These are phyloP conservation scores for Maudiozyma turicensis DNA, from an alignment of 805 yeast genomes.

Conservation along the genomic window DNA sequence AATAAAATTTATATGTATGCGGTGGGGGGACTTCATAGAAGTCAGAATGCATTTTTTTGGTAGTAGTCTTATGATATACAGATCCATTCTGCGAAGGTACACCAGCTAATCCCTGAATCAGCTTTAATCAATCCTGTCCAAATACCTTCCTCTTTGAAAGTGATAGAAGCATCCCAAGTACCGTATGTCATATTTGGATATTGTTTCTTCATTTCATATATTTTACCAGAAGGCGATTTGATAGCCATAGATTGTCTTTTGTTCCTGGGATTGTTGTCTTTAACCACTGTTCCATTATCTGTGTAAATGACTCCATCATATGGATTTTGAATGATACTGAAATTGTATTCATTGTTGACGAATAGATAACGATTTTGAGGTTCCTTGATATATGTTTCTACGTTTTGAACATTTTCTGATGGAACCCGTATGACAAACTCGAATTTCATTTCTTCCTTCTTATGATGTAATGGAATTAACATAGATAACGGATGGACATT, in stretches of 20 bases:
- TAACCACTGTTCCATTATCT: background rate
- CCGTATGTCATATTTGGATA: conserved; percentile 42
- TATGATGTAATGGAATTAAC: conserved; percentile 66
- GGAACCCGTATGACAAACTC: conserved; percentile 68
- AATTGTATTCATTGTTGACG: conserved; percentile 50
- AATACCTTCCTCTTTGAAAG: conserved; percentile 61
- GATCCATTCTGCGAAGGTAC: conserved; percentile 86
- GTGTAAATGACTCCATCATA: conserved; percentile 37
- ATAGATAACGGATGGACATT: conserved; percentile 60
- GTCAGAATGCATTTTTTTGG: background rate
- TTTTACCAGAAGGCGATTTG: conserved; percentile 79
- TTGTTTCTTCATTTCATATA: conserved; percentile 45
- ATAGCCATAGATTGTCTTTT: conserved; percentile 50
- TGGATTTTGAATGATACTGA: conserved; percentile 55
- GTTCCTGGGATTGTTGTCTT: conserved; percentile 17
- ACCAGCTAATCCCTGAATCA: conserved; percentile 71
- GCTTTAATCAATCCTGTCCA: conserved; percentile 80
- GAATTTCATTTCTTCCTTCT: conserved; percentile 48
- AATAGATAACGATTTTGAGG: conserved; percentile 69
- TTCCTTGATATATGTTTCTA: conserved; percentile 72
- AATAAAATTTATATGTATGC: background rate
- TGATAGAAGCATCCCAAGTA: conserved; percentile 49
- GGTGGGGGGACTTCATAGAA: background rate
- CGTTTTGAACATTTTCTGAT: conserved; percentile 53
- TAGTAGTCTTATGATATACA: conserved; percentile 33